A percentile compares a stretch with the other conserved stretches of the same genome.
phyloP scores from a whole-genome alignment of 1,284 basidiomycete species.

The Tremellales sp. region DNA sequence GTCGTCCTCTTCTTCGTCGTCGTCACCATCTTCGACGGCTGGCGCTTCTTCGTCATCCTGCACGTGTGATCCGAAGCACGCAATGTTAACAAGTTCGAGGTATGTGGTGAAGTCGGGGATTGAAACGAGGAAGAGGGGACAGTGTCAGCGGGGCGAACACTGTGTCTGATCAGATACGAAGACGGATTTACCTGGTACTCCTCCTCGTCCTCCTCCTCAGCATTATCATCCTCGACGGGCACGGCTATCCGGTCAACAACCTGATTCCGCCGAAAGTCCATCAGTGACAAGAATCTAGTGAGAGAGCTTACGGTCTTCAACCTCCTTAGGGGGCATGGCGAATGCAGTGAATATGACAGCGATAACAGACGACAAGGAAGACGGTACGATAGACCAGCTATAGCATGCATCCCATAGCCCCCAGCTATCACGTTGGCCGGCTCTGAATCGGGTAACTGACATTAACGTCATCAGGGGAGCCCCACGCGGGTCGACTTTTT shows the following conservation, averaged over 20 bases:
- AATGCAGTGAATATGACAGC: background rate
- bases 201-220: slow-evolving; percentile 1
- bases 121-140: background rate
- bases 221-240: slow-evolving; percentile 7
- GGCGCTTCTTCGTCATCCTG: background rate
- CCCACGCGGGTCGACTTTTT: background rate
- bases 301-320: background rate
- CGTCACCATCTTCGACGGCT: background rate
- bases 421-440: background rate
- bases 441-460: background rate
- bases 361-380: too few species aligned
- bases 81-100: background rate
- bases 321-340: slow-evolving; percentile 1
- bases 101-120: background rate
- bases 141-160: background rate
- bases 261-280: background rate
- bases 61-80: too few species aligned
- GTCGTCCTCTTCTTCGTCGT: slow-evolving; percentile 3
- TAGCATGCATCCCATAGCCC: background rate
- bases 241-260: slow-evolving; percentile 7
- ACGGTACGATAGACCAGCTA: too few species aligned
- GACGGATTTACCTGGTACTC: background rate
- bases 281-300: background rate
- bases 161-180: background rate
- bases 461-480: background rate